Evolutionary conservation across 257 asterid species (phyloP).

Genomic region (Solanum raphanifolium): DNA sequence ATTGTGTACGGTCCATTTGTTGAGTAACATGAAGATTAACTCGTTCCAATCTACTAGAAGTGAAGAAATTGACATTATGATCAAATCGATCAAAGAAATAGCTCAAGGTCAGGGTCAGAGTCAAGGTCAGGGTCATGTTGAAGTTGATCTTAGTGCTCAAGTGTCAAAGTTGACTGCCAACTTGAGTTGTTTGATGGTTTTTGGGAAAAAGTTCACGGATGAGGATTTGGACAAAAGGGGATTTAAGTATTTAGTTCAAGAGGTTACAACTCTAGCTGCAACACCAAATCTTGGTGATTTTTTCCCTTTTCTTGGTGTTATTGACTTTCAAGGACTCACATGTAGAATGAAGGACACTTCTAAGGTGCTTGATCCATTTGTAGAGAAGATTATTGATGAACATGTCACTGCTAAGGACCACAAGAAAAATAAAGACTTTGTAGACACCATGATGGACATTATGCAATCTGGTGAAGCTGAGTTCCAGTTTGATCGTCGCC

Average conservation of each 20-base stretch:
- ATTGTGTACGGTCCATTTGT: no score
- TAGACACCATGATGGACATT: conserved; percentile 35
- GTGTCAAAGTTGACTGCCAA: conserved; percentile 21
- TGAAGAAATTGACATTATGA: no score
- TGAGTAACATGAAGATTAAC: no score
- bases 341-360: conserved; percentile 18
- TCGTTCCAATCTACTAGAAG: no score
- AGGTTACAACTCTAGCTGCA: conserved; percentile 26
- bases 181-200: conserved; percentile 45
- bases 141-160: conserved; percentile 28
- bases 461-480: conserved; percentile 21
- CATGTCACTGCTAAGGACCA: conserved; percentile 8
- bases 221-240: conserved; percentile 41
- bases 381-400: conserved; percentile 41
- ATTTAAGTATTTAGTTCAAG: conserved; percentile 28
- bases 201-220: conserved; percentile 40
- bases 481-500: conserved; percentile 33
- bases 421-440: conserved; percentile 22
- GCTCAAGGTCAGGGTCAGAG: no score
- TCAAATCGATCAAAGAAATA: no score
- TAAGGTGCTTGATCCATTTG: conserved; percentile 28
- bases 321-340: conserved; percentile 41
- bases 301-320: conserved; percentile 23
- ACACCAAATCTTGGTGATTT: conserved; percentile 41
- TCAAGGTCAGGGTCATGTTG: not conserved